These are phyloP conservation scores for Xerocomus nothofagi DNA, from an alignment of 1,284 basidiomycete genomes.

Conservation along the genomic window DNA sequence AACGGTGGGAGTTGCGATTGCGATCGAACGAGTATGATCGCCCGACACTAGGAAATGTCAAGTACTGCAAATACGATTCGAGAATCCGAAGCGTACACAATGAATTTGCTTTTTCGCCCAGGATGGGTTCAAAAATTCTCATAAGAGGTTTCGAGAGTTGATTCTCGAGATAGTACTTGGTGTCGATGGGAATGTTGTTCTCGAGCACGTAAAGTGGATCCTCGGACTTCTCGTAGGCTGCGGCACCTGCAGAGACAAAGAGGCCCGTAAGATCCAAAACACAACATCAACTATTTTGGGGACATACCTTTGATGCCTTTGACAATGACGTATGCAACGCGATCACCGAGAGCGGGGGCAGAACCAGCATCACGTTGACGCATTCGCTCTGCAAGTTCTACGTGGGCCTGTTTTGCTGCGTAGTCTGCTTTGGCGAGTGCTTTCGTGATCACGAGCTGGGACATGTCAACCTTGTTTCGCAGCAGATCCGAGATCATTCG, in stretches of 20 bases:
- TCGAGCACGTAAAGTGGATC: conserved; percentile 95
- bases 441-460: conserved; percentile 96
- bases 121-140: conserved; percentile 96
- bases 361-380: conserved; percentile 93
- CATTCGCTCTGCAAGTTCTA: conserved; percentile 93
- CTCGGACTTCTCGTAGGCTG: conserved; percentile 98
- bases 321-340: conserved; percentile 96
- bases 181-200: conserved; percentile 96
- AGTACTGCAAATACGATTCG: conserved; percentile 4
- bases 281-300: not conserved
- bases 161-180: conserved; percentile 95
- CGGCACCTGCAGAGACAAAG: conserved; percentile 61
- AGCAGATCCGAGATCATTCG: conserved; percentile 89
- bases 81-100: conserved; percentile 56
- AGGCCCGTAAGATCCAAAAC: not conserved
- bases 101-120: conserved; percentile 85
- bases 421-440: conserved; percentile 90
- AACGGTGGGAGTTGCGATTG: conserved; percentile 91
- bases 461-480: conserved; percentile 97
- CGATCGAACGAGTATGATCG: conserved; percentile 90
- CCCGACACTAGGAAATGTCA: conserved; percentile 69
- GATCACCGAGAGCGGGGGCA: conserved; percentile 90
- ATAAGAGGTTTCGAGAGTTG: conserved; percentile 94
- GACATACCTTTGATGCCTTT: conserved; percentile 86
- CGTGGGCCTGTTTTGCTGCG: conserved; percentile 90